Conservation (phyloP, 257 asterid species). For the Capsicum pubescens region DNA sequence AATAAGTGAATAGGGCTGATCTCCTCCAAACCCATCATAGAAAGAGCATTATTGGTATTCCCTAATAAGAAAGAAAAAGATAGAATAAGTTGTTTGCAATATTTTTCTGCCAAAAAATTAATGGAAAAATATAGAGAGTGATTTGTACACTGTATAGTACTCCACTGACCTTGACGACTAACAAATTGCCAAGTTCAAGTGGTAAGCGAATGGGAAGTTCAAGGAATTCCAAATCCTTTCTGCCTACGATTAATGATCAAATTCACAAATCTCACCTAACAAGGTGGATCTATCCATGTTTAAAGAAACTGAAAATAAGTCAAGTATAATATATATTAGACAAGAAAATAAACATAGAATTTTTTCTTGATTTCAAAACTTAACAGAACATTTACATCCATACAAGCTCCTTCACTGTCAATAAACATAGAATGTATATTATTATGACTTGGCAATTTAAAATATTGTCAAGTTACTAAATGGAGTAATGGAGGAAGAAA, state of each 20-base stretch:
- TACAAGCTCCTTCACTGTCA: not conserved
- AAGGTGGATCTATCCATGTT: not conserved
- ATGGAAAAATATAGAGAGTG: not conserved
- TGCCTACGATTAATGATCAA: not conserved
- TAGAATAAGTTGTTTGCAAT: not conserved
- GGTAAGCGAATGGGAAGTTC: too few relatives aligned
- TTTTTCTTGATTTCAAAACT: not conserved
- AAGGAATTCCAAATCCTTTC: not conserved
- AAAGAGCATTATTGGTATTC: not conserved
- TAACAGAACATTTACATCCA: conserved; percentile 4
- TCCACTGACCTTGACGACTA: too few relatives aligned
- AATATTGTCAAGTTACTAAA: too few relatives aligned
- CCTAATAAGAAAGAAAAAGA: not conserved
- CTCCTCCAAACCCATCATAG: not conserved
- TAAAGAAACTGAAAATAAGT: not conserved
- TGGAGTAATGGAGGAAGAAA: too few relatives aligned
- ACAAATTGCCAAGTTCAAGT: too few relatives aligned
- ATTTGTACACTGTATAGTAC: not conserved
- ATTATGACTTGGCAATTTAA: too few relatives aligned
- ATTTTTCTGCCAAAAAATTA: not conserved
- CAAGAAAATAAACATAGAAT: not conserved
- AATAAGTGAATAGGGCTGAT: not conserved
- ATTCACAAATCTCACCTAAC: not conserved
- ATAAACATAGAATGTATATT: too few relatives aligned
- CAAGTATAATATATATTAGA: not conserved